phyloP scores from a whole-genome alignment of 257 asterid genomes.

The Handroanthus guayacan region DNA sequence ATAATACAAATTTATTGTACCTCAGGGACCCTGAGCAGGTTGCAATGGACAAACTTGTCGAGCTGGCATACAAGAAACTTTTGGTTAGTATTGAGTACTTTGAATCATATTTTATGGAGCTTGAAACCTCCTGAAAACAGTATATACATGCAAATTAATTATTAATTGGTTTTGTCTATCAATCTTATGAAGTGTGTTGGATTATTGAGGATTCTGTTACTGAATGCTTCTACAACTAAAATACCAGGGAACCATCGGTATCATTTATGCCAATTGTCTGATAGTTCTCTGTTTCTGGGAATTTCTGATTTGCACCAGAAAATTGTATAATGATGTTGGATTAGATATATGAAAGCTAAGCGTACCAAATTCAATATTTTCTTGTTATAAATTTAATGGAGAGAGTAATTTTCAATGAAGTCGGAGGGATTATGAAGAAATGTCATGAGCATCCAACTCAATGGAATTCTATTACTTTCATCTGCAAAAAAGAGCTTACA shows the following conservation, averaged over 20 bases:
- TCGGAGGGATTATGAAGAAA: neutral
- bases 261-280: neutral
- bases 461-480: neutral
- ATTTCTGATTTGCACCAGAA: neutral
- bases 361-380: neutral
- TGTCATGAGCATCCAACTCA: neutral
- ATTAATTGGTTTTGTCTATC: slow-evolving; percentile 6
- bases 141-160: neutral
- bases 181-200: slow-evolving; percentile 11
- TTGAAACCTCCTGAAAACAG: slow-evolving; percentile 1
- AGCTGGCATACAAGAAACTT: slow-evolving; percentile 83
- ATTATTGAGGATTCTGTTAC: neutral
- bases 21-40: slow-evolving; percentile 88
- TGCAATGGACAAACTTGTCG: slow-evolving; percentile 84
- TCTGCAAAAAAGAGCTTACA: neutral
- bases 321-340: neutral
- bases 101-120: slow-evolving; percentile 7
- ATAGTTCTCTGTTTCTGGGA: slow-evolving; percentile 1
- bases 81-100: slow-evolving; percentile 63
- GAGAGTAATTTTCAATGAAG: neutral
- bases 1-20: slow-evolving; percentile 32
- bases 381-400: neutral
- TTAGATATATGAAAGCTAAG: neutral
- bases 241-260: neutral
- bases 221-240: slow-evolving; percentile 3